Evolutionary conservation across 169 alveolate species (phyloP).

Genomic region (Amoebophrya sp.): DNA sequence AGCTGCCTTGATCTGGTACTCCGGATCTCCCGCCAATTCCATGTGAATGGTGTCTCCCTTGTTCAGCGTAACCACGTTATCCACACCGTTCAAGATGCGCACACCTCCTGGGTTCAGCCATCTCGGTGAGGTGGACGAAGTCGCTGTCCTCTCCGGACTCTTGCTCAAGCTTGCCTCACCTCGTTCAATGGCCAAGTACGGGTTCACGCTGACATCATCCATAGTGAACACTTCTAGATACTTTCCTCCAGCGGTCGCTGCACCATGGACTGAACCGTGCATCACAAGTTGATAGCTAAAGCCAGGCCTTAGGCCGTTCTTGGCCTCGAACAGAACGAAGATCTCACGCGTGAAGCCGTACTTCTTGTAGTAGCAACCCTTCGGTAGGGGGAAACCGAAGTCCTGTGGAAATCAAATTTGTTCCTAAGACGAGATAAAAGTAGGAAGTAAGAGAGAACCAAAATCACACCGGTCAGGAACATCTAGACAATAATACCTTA

Average conservation of each 20-base stretch:
- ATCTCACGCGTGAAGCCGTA: constrained; percentile 32
- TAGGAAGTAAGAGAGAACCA: no score
- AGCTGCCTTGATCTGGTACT: constrained; percentile 21
- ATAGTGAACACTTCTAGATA: constrained; percentile 25
- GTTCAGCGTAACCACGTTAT: background rate
- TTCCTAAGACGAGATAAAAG: no score
- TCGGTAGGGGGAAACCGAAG: constrained; percentile 34
- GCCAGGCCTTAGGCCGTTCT: constrained; percentile 28
- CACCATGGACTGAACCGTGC: background rate
- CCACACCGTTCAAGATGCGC: background rate
- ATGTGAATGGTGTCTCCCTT: background rate
- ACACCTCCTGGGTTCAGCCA: background rate
- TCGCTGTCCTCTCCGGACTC: background rate
- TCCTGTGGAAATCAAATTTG: no score
- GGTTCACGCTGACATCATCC: constrained; percentile 17
- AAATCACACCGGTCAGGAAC: no score
- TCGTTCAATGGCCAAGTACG: constrained; percentile 31
- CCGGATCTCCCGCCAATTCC: background rate
- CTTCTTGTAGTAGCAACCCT: constrained; percentile 32
- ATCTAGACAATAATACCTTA: no score
- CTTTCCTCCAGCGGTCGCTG: background rate
- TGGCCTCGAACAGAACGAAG: background rate
- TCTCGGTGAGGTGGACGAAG: background rate
- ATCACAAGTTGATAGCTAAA: constrained; percentile 28
- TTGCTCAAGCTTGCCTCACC: constrained; percentile 24